These are phyloP conservation scores for Danielia reshetovae DNA, from an alignment of 805 yeast genomes.

Conservation along the genomic window DNA sequence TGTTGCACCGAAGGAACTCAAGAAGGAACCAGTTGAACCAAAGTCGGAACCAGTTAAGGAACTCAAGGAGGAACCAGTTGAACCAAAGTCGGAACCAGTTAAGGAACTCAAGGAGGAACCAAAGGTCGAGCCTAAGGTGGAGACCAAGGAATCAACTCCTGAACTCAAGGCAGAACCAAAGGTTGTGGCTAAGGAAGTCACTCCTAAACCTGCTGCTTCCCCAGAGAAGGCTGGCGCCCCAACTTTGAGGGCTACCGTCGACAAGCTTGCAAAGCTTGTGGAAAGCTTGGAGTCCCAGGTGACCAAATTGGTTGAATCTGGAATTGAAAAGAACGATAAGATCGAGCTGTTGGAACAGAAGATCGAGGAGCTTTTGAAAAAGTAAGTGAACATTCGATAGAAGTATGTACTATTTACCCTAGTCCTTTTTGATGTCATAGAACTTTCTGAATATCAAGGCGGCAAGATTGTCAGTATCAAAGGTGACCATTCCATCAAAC, in stretches of 20 bases:
- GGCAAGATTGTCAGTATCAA: constrained; percentile 65
- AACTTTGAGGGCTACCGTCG: constrained; percentile 69
- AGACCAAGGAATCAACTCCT: constrained; percentile 11
- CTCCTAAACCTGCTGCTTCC: constrained; percentile 8
- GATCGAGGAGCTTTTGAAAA: constrained; percentile 44
- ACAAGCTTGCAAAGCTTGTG: constrained; percentile 58
- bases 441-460: constrained; percentile 73
- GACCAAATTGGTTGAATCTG: constrained; percentile 46
- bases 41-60: constrained; percentile 5
- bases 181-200: constrained; percentile 4
- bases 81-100: constrained; percentile 7
- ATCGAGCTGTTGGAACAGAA: constrained; percentile 56
- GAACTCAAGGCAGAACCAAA: constrained; percentile 18
- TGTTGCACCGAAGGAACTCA: constrained; percentile 2
- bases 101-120: constrained; percentile 16
- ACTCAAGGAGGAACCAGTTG: constrained; percentile 9
- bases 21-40: constrained; percentile 10
- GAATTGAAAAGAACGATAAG: constrained; percentile 62
- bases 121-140: constrained; percentile 15
- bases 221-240: constrained; percentile 23
- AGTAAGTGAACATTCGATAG: background rate
- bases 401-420: constrained; percentile 1
- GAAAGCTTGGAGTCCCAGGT: constrained; percentile 55
- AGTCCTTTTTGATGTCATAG: constrained; percentile 48
- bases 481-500: constrained; percentile 64